Conservation (phyloP, 2,329 filamentous ascomycete genomes). For the Aspergillus pseudoglaucus region DNA sequence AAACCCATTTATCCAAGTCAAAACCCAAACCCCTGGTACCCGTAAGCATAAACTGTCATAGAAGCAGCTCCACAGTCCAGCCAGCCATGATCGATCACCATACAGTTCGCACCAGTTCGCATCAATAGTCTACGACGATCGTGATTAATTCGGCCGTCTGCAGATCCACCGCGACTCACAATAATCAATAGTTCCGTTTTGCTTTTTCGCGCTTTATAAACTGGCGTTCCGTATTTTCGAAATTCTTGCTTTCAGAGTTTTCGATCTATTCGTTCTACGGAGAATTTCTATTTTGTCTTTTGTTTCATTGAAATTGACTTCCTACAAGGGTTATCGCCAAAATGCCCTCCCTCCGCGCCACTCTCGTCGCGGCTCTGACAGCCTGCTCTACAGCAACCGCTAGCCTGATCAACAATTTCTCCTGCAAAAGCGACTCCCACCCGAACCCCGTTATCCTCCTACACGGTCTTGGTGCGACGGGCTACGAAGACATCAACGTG, state of each 20-base stretch:
- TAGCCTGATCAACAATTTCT: conserved; percentile 28
- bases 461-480: conserved; percentile 33
- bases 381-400: conserved; percentile 8
- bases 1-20: no score
- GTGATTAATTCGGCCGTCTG: not conserved
- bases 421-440: conserved; percentile 20
- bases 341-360: conserved; percentile 1
- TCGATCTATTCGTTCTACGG: not conserved
- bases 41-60: no score
- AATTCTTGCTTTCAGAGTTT: not conserved
- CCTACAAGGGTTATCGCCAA: not conserved
- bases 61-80: no score
- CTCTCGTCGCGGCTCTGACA: conserved; percentile 9
- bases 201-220: not conserved
- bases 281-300: not conserved
- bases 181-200: not conserved
- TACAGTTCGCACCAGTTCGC: not conserved
- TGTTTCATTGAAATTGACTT: not conserved
- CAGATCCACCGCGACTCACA: not conserved
- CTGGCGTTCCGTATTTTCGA: not conserved
- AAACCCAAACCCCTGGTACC: no score
- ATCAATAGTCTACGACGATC: not conserved
- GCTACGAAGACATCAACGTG: conserved; percentile 32
- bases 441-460: conserved; percentile 31
- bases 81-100: no score